Conservation (phyloP, 768 basidiomycete genomes). For the Paxillus ammoniavirescens region DNA sequence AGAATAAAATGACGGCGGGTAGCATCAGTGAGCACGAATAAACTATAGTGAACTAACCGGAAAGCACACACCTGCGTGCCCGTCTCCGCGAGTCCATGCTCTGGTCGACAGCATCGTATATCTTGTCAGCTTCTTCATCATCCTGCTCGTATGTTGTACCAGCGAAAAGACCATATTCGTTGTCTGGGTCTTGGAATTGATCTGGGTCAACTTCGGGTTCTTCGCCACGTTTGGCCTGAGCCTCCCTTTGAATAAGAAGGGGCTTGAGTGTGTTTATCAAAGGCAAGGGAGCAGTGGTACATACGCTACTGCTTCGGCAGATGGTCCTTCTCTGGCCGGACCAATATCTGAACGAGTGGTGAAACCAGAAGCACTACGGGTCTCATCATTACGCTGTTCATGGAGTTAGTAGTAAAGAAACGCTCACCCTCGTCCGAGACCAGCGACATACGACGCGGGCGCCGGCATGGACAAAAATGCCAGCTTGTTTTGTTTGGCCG, state of each 20-base stretch:
- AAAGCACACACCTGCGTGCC: constrained; percentile 66
- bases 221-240: constrained; percentile 83
- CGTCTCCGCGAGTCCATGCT: constrained; percentile 87
- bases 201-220: constrained; percentile 88
- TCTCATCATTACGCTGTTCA: constrained; percentile 9
- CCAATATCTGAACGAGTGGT: constrained; percentile 99
- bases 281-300: constrained; percentile 26
- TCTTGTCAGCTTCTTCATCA: constrained; percentile 95
- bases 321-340: constrained; percentile 93
- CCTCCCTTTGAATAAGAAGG: constrained; percentile 55
- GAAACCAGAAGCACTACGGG: constrained; percentile 85
- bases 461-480: constrained; percentile 91
- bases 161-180: constrained; percentile 93
- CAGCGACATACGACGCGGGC: constrained; percentile 96
- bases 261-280: background rate
- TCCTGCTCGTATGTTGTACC: constrained; percentile 96
- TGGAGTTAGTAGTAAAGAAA: background rate
- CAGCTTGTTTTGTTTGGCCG: constrained; percentile 65
- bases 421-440: constrained; percentile 92
- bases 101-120: constrained; percentile 89
- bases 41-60: constrained; percentile 39
- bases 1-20: constrained; percentile 9
- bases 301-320: constrained; percentile 86
- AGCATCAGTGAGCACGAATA: constrained; percentile 27
- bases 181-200: constrained; percentile 95